Evolutionary conservation across 2,329 filamentous ascomycete species (phyloP), one percentile per base, ranked within the genome.

Genomic region (Mycosphaerella sp.): DNA sequence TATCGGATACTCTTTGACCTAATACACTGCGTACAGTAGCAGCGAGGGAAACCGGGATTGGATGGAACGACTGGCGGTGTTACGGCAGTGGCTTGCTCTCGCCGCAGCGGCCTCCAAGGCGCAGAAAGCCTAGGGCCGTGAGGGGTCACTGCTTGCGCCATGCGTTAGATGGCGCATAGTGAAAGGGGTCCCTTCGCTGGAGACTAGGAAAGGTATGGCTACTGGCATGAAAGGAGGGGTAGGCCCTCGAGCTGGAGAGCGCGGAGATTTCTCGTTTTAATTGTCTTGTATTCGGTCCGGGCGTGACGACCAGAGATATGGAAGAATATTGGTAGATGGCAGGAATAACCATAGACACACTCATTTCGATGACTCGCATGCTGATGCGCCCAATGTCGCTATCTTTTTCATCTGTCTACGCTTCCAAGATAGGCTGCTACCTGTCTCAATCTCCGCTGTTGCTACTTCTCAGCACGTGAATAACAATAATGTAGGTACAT

Each of bases 1-100:
- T 48, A 61, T 61, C 29, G 54, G 48, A 56, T 61, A 61, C 55
- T 55, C 59, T 61, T 58, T 47, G 51, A 59, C 42, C 47, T 61
- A 61, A 61, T 61, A 36, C 12, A 45, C 26, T 51, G 48, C 48
- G 41, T 48, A 42, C 26, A 9, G 34, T 29, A 8, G 23, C 47
- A 50, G 31, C 21, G 11, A 38, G 14, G 43, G 32, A 23, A 52
- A 29, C 32, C 23, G 29, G 41, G 26, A 40, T 38, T 32, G n/a
- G 36, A 34, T 48, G 10, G 21, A n/a, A 47, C 21, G 45, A 34
- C 17, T 39, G 51, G 29, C 39, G 36, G 14, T 44, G 42, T 26
- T 44, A 26, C 21, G 31, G 42, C 26, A 29, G 42, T 29, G 17
- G 42, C 11, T 26, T 44, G 42, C 26, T 29, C 2, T 6, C 5